Base-by-base conservation (phyloP, 345 rosid genomes). In the Kandelia obovata region DNA sequence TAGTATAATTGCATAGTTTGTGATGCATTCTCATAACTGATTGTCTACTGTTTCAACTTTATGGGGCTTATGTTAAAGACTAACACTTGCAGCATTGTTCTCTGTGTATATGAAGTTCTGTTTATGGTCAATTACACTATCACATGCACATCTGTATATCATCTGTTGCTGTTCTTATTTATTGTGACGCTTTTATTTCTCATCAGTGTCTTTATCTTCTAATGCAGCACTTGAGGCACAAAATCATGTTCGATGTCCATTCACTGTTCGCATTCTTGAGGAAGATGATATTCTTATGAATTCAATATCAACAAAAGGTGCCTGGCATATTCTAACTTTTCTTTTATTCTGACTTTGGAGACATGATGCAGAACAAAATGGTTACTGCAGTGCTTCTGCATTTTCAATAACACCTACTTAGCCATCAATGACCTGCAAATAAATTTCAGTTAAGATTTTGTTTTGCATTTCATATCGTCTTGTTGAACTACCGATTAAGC, bases 201-300 rank as follows among this genome's bases (percentile, higher is more conserved):
- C 34, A 26, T 75, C 68, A 62, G 39, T 58, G 52, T 62, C 47
- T 73, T 16, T 51, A 58, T 68, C 17, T 67, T 39, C 59, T 72
- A 68, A 53, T 83, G 85, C 88, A 93, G 97, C 98, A 53, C 76
- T 78, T 61, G 96, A 91, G 83, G 98, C 96, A 49, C 74, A 19
- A 69, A 75, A 81, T 69, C 71, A 57, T 58, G 82, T 89, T 71
- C 79, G 61, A 10, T 83, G 83, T 78, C 85, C 97, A 31, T 94
- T 91, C 78, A 79, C 81, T 4, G 71, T 83, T 39, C 92, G 89
- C 56, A 73, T 85, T 71, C 95, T 94, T 52, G 86, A 79, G 26
- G 90, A 84, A 77, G 86, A 87, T 11, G 97, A 94, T 83, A 28
- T 72, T 61, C 83, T 88, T 53, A 62, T 84, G 75, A 65, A 80